A percentile compares a stretch with the other conserved stretches of the same genome.
phyloP scores from a whole-genome alignment of 148 eudicot genomes.

The Amaranthus cruentus region DNA sequence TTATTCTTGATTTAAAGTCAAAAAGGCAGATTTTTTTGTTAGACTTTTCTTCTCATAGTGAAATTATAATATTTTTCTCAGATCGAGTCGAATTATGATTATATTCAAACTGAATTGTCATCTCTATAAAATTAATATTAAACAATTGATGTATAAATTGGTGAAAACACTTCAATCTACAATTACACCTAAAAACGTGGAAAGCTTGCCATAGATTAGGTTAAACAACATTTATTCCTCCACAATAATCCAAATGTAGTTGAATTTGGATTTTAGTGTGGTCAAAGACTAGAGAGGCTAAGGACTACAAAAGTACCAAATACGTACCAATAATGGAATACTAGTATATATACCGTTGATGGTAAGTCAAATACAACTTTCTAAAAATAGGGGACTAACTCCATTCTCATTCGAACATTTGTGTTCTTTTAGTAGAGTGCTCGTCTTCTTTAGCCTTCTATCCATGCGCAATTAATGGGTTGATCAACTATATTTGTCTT shows the following conservation, averaged over 20 bases:
- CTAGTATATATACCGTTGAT: background rate
- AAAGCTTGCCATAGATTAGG: no score
- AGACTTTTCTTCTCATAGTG: no score
- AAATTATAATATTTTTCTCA: no score
- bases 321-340: constrained; percentile 5
- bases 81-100: no score
- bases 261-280: background rate
- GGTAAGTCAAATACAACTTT: background rate
- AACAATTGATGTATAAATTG: no score
- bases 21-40: no score
- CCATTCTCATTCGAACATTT: background rate
- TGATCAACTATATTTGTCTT: background rate
- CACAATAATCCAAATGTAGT: background rate
- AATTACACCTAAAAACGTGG: no score
- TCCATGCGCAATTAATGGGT: background rate
- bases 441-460: background rate
- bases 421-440: background rate
- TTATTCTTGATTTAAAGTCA: no score
- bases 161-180: no score
- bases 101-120: no score
- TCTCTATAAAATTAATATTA: no score
- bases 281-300: background rate
- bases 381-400: background rate
- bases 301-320: background rate
- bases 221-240: background rate